Base-by-base conservation (phyloP, 805 yeast species). In the Ogataea polymorpha region DNA sequence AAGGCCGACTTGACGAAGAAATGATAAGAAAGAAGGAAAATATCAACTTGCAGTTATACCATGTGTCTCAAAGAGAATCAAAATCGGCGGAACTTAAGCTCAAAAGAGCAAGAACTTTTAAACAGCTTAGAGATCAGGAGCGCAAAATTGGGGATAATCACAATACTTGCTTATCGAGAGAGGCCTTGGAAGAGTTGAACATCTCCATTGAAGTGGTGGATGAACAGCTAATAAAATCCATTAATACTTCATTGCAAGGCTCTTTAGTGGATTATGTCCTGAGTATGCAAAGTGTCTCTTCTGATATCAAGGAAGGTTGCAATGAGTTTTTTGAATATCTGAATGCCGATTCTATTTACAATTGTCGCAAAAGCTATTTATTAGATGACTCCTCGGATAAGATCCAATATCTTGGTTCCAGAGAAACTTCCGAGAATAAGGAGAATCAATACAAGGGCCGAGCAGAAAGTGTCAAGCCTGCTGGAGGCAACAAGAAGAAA, bases 151-250 rank as follows among this genome's bases (percentile, higher is more conserved):
- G 81, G 3, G 71, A 69, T 35, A 68, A 72, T 21, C 68, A 72
- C 13, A 59, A 57, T 6, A 67, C 77, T 0, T 58, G 69, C 12
- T 54, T 75, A 14, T 58, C 73, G 1, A 65, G 63, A 42, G 86
- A 79, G 50, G 65, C 67, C 38, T 54, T 79, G 24, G 84, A 79
- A 53, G 79, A 74, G 46, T 59, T 71, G 41, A 66, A 67, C 31
- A 67, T 71, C 45, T 70, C 76, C 26, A 63, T 75, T n/a, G 75
- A 69, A 40, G 73, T 78, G 16, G 74, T 75, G 6, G 74, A 74
- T 44, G 72, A 67, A 23, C 84, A 79, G 52, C 65, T 70, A 35
- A 61, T 66, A 7, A 65, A 77, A 33, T 65, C 79, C 0, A 70
- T 79, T 16, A 65, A 67, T 32, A 65, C 58, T 20, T 68, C 70